Evolutionary conservation across 2,329 filamentous ascomycete genomes (phyloP), one percentile per base, ranked within the genome.

Genomic region (Colletotrichum sp.): DNA sequence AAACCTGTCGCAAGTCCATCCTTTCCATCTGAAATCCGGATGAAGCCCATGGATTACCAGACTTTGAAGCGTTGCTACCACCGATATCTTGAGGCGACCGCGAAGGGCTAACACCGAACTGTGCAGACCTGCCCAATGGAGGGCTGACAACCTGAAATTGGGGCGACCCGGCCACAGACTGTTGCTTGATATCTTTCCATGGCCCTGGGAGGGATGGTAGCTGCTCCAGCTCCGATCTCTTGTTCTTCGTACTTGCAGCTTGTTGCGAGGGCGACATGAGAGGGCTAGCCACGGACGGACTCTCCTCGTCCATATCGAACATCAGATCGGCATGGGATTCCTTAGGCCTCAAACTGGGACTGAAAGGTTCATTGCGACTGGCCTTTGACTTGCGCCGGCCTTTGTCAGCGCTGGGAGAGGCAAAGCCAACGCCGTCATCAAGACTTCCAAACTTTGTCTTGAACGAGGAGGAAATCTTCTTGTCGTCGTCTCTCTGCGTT

Each of bases 241-340:
- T 65, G 48, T 28, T 26, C 61, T 65, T 75, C 36, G n/a, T 52
- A 21, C 68, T 63, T 7, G 60, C 55, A 65, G 67, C 63, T 39
- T 39, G 70, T 30, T 75, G 75, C 13, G 36, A 57, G 16, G 77
- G 78, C 2, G 72, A 76, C 5, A 69, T 14, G 10, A 70, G 65
- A 4, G 84, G 82, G 65, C 83, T 86, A 30, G 78, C 77, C 2
- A 78, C 79, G 8, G 83, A 80, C 1, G 80, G 78, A 12, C 89
- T 89, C 59, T 96, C 95, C 48, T 98, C 96, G 74, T 98, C 96
- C 96, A 98, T 98, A 78, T 95, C 92, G 81, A 98, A 98, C 83
- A 98, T 98, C 71, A 98, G 89, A 79, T 98, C 96, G 48, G 89
- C 89, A 2, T 90, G 87, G 1, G 94, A 96, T 24, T 89, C 89